Evolutionary conservation across 352 stramenopile species (phyloP), one percentile per base, ranked within the genome.

Genomic region (Phytophthora pluvialis): DNA sequence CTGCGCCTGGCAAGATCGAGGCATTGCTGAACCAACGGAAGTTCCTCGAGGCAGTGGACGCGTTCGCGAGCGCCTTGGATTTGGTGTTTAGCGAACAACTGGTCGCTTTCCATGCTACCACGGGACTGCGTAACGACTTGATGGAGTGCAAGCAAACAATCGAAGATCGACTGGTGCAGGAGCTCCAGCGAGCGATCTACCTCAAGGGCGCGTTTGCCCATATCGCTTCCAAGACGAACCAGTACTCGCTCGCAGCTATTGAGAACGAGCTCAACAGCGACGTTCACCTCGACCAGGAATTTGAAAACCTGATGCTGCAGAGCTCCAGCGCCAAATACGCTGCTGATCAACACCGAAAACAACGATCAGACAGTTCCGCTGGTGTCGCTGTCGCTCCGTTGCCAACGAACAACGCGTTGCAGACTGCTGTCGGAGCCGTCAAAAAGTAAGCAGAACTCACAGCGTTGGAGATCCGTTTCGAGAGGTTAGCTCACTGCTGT

Each of bases 61-160:
- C 82, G 72, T 95, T 93, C 40, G 79, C 77, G 4, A 74, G 75
- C 29, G 82, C 87, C n/a, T 53, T 95, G n/a, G 82, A 92, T 39
- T 65, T 95, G 33, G 84, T 93, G 1, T 93, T 92, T 55, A 91
- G 81, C 31, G 83, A 93, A 52, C 86, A 91, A 32, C 72, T 95
- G 1, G 81, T 89, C 13, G 79, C 83, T 21, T 93, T 95, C 61
- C 80, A 92, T 18, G 86, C 84, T 10, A 91, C 89, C 48, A 90
- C 83, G 11, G 76, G 76, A 56, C 72, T 93, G 28, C 81, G 86
- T 29, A 91, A 91, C 32, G 72, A 85, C 13, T 70, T 95, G 49
- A 93, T 95, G 81, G 86, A 93, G 64, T 95, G 81, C 70, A 95
- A 95, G 47, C 84, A 93, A 71, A 72, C 77, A 2, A 93, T 95